phyloP scores from a whole-genome alignment of 129 eudicot species.

The Chrysanthemum lavandulifolium region DNA sequence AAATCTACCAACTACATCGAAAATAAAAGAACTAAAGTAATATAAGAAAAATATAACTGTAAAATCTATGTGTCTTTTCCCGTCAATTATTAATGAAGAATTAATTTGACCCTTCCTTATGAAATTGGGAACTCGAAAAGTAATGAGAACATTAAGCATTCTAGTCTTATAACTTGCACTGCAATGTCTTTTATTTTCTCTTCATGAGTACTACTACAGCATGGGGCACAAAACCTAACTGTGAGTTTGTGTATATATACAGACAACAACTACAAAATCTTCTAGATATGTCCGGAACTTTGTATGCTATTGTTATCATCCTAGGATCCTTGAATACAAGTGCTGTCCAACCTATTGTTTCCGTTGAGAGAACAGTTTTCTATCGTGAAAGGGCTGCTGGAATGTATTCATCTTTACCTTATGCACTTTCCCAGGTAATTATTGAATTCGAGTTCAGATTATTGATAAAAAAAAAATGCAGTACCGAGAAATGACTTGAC shows the following conservation, averaged over 20 bases:
- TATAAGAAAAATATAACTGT: too few species aligned
- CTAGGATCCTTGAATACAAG: conserved; percentile 43
- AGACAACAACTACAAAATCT: conserved; percentile 39
- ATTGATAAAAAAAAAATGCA: background rate
- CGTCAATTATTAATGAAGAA: background rate
- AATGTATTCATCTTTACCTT: conserved; percentile 49
- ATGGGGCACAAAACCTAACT: background rate
- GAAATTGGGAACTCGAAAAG: background rate
- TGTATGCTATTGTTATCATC: conserved; percentile 35
- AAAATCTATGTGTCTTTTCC: too few species aligned
- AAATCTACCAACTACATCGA: background rate
- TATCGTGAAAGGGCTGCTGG: conserved; percentile 55
- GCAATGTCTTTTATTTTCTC: background rate
- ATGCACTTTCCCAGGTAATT: conserved; percentile 49
- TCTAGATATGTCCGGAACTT: conserved; percentile 32
- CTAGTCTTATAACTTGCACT: too few species aligned
- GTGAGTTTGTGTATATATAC: conserved; percentile 12
- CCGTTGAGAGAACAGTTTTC: conserved; percentile 43
- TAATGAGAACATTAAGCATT: too few species aligned
- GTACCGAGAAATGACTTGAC: too few species aligned
- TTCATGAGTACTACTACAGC: background rate
- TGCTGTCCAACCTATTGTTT: conserved; percentile 43
- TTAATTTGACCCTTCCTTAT: background rate
- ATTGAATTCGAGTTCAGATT: too few species aligned
- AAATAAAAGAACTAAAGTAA: background rate